phyloP scores from a whole-genome alignment of 1,139 yeast species.

The Saccharomyces uvarum region DNA sequence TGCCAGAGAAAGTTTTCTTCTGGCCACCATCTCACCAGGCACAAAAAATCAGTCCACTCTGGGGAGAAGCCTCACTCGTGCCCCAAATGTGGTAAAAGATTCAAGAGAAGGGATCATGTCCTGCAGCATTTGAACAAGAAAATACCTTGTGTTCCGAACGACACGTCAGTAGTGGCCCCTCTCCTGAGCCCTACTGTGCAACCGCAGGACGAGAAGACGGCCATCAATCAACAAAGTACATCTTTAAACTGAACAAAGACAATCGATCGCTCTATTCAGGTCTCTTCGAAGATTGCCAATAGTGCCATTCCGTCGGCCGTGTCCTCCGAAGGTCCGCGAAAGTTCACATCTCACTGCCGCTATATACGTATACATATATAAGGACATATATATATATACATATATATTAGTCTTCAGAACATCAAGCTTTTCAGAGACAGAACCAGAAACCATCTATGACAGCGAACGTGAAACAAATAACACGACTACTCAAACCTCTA shows the following conservation, averaged over 20 bases:
- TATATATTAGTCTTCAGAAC: not conserved
- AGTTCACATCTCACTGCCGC: not conserved
- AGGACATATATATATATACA: not conserved
- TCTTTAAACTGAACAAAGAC: not conserved
- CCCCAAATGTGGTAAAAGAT: conserved; percentile 34
- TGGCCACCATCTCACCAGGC: conserved; percentile 34
- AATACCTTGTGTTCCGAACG: conserved; percentile 28
- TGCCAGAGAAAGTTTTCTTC: conserved; percentile 33
- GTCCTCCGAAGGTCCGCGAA: not conserved
- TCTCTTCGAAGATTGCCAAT: not conserved
- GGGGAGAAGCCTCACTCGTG: conserved; percentile 34
- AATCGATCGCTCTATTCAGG: not conserved
- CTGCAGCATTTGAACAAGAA: conserved; percentile 33
- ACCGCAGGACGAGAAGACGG: not conserved
- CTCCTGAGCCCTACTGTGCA: not conserved
- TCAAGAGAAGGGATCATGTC: conserved; percentile 34
- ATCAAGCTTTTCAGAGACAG: not conserved
- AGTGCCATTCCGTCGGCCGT: not conserved
- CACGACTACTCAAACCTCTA: conserved; percentile 37
- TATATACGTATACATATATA: not conserved
- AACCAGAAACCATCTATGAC: not conserved
- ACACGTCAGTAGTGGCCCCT: conserved; percentile 5
- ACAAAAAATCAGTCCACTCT: conserved; percentile 33
- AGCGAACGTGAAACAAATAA: not conserved
- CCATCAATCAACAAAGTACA: not conserved